Evolutionary conservation across 2,329 filamentous ascomycete species (phyloP), one percentile per base, ranked within the genome.

Genomic region (Knufia fluminis): DNA sequence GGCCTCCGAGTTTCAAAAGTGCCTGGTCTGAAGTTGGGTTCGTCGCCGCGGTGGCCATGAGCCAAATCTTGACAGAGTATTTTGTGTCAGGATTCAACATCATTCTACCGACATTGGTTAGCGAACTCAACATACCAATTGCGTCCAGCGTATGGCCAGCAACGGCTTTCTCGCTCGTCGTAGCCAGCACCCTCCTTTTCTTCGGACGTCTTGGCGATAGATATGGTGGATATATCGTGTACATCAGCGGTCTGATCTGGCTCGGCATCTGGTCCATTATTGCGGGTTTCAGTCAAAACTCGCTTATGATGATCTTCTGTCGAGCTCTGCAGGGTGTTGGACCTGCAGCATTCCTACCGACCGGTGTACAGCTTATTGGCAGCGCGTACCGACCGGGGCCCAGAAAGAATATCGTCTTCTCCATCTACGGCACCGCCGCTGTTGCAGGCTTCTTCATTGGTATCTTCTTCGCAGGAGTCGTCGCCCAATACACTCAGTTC

Each of bases 321-420:
- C 81, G 86, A 46, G 85, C 85, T 7, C 67, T 89, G 38, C 84
- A 88, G 64, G 86, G 86, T 0, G 66, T 91, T 8, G 86, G 84
- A 0, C 75, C 83, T 1, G 83, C 85, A 1, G 83, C 85, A 0
- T 86, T 85, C 53, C 64, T 88, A 12, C 83, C 83, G 0, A 78
- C 80, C 0, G 78, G 82, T 1, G 75, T 88, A 50, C 82, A 82
- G 67, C 69, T 86, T 9, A 66, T 85, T 1, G 81, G 81, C 1
- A 78, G 72, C 42, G 75, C 72, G 2, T 86, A 86, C 60, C 72
- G 82, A 3, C 82, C 83, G 0, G 82, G 82, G 0, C 81, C 80
- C 1, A 71, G 82, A 4, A 86, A 86, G 66, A 86, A 85, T 57
- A 60, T 85, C 4, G 72, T 84, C 4, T 83, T 66, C 73, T 83